Base-by-base conservation (phyloP, 1,284 basidiomycete genomes). In the Moesziomyces globuligerus region DNA sequence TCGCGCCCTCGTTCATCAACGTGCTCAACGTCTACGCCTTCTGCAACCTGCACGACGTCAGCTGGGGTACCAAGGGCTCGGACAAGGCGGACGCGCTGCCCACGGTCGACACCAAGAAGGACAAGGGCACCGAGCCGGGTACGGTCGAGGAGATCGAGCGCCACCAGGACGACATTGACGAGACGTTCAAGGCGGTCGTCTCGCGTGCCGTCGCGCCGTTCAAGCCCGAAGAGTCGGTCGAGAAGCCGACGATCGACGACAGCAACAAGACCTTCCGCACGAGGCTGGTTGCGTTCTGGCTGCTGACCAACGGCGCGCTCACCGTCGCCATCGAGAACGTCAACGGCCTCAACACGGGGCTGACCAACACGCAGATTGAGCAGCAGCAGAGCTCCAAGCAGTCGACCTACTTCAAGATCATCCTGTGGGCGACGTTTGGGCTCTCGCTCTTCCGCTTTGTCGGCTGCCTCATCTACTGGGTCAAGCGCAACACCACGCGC, bases 21-120 rank as follows among this genome's bases (percentile, higher is more conserved):
- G 90, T 96, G 25, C 87, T 98, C 70, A 96, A 96, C 83, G 92
- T 95, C 29, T 97, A 96, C 80, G 93, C 93, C 0, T 98, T 97
- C 86, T 96, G 93, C 78, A 82, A 82, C 64, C 50, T 82, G 64
- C 78, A 80, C 60, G 78, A 80, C 44, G 78, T 91, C 20, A 91
- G 90, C 29, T 93, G 93, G 93, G 93, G 93, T 84, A 96, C 93
- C 10, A 95, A 95, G 84, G 94, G 94, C 48, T 93, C 91, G 56
- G 95, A 98, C 85, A 94, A 95, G 83, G 93, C 89, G 0, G 94
- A 97, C 75, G 91, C 91, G 1, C 85, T 98, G n/a, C 95, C 94
- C 0, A 91, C 92, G 0, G 89, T 96, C 43, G 58, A 91, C 89
- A 13, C 94, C 90, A 66, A 84, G 47, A 81, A 78, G 57, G 78